Evolutionary conservation across 345 rosid genomes (phyloP).

Genomic region (Litchi chinensis): DNA sequence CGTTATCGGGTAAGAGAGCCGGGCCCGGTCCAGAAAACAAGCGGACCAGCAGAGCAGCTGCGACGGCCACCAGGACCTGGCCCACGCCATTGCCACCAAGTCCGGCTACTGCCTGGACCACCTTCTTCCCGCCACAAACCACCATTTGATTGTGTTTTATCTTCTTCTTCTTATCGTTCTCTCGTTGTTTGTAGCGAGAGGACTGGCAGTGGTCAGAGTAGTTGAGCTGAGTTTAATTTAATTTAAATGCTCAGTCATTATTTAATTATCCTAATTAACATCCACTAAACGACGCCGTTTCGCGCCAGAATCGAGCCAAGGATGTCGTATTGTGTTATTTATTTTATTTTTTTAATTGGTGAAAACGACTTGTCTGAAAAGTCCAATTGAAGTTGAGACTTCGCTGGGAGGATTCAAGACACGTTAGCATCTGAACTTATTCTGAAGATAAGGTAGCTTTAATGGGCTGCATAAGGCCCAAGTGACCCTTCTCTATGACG

Average conservation of each 20-base stretch:
- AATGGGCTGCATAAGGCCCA: not conserved
- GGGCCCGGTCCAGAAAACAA: slow-evolving; percentile 83
- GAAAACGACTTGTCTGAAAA: not conserved
- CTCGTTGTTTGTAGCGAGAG: not conserved
- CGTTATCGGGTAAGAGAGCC: slow-evolving; percentile 58
- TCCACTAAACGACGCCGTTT: not conserved
- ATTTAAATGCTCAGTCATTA: not conserved
- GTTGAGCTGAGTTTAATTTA: not conserved
- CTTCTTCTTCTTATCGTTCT: not conserved
- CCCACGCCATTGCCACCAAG: slow-evolving; percentile 76
- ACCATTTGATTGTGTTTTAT: slow-evolving; percentile 37
- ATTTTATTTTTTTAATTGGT: not conserved
- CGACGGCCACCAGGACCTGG: slow-evolving; percentile 67
- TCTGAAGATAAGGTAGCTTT: slow-evolving; percentile 24
- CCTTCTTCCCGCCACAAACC: slow-evolving; percentile 70
- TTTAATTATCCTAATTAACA: too few species aligned
- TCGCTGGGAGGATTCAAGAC: not conserved
- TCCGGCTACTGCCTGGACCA: slow-evolving; percentile 52
- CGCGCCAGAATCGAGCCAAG: not conserved
- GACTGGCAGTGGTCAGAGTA: not conserved
- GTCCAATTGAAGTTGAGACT: not conserved
- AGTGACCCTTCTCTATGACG: too few species aligned
- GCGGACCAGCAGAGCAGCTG: slow-evolving; percentile 77
- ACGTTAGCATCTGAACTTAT: slow-evolving; percentile 13
- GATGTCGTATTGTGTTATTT: not conserved